These are phyloP conservation scores for Wickerhamomyces queroliae DNA, from an alignment of 805 yeast species.

Conservation along the genomic window DNA sequence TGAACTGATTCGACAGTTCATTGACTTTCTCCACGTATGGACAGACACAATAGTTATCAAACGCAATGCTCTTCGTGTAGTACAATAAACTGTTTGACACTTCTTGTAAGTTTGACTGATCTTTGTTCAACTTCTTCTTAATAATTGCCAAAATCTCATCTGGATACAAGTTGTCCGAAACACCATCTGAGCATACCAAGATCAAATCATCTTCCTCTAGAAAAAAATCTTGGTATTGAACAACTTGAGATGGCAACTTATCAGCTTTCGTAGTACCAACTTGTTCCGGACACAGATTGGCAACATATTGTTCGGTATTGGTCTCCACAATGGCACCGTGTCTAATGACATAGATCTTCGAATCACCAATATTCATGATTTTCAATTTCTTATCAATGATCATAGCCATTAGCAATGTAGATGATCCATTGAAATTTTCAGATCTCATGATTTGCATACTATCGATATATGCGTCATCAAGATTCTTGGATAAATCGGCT, in stretches of 20 bases:
- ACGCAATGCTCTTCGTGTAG: conserved; percentile 42
- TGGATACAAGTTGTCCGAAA: conserved; percentile 45
- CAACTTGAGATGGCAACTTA: conserved; percentile 40
- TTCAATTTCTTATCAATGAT: conserved; percentile 40
- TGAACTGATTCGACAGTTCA: conserved; percentile 26
- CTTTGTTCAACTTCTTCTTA: conserved; percentile 25
- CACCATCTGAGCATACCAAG: conserved; percentile 47
- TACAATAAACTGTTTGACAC: conserved; percentile 35
- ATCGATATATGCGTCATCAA: conserved; percentile 43
- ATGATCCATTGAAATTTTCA: conserved; percentile 41
- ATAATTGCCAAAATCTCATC: conserved; percentile 38
- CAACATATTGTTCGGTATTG: conserved; percentile 41
- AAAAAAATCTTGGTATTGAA: conserved; percentile 37
- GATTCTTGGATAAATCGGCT: conserved; percentile 34
- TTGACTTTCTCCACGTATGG: conserved; percentile 50
- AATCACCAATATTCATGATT: conserved; percentile 48
- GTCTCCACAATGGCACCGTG: conserved; percentile 36
- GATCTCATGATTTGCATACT: conserved; percentile 45
- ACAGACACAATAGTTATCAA: conserved; percentile 45
- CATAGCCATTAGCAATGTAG: conserved; percentile 43
- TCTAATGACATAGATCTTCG: conserved; percentile 41
- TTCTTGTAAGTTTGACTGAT: conserved; percentile 27
- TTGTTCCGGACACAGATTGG: conserved; percentile 45
- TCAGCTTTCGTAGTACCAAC: conserved; percentile 44
- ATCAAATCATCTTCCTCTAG: conserved; percentile 37